Evolutionary conservation across 75 land plant species (phyloP).

Genomic region (Pinus albicaulis): DNA sequence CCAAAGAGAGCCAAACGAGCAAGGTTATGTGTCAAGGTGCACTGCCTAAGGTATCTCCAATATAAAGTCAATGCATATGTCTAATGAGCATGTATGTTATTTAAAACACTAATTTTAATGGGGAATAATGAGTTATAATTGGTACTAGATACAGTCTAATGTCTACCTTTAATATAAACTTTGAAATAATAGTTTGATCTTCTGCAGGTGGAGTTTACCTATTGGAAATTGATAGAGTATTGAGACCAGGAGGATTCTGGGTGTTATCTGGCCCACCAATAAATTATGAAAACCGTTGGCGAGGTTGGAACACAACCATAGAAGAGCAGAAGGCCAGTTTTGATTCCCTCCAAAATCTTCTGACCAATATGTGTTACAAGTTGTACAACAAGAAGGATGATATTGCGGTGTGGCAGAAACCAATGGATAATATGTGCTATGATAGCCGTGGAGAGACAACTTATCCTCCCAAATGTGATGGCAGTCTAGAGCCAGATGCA

Average conservation of each 20-base stretch:
- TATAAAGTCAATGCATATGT: neutral
- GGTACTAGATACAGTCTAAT: neutral
- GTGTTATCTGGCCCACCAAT: slow-evolving; percentile 26
- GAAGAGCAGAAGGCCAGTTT: slow-evolving; percentile 20
- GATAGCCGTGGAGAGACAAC: slow-evolving; percentile 23
- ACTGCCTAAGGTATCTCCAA: neutral
- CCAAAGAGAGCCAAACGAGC: neutral
- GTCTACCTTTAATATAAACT: neutral
- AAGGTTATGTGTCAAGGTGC: neutral
- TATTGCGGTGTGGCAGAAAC: slow-evolving; percentile 38
- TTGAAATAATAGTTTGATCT: neutral
- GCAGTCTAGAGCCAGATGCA: slow-evolving; percentile 49
- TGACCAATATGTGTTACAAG: slow-evolving; percentile 24
- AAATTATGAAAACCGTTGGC: slow-evolving; percentile 19
- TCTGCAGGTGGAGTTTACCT: slow-evolving; percentile 20
- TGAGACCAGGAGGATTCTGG: slow-evolving; percentile 31
- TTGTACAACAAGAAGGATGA: slow-evolving; percentile 22
- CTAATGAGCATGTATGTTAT: neutral
- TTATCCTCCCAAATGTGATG: slow-evolving; percentile 49
- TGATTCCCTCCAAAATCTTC: slow-evolving; percentile 26
- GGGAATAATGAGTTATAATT: neutral
- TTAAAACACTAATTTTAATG: too few species aligned
- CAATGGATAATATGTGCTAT: slow-evolving; percentile 36
- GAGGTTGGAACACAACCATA: slow-evolving; percentile 18
- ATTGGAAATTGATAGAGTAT: slow-evolving; percentile 17